Evolutionary conservation across 768 basidiomycete genomes (phyloP).

Genomic region (Serendipita sp.): DNA sequence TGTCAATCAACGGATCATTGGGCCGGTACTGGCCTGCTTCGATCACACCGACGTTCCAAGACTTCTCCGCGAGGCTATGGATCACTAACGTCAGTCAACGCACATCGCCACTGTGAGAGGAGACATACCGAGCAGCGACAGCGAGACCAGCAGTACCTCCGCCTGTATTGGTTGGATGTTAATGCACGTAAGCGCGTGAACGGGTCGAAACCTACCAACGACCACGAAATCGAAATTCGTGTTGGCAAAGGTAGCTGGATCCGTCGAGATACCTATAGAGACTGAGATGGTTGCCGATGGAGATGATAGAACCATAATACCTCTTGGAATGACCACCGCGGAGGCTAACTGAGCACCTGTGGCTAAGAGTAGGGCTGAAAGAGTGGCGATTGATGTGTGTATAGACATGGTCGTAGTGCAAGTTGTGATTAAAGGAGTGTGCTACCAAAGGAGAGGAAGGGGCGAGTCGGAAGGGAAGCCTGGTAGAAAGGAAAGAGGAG

Average conservation of each 20-base stretch:
- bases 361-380: background rate
- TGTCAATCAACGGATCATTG: slow-evolving; percentile 6
- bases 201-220: background rate
- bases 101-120: slow-evolving; percentile 9
- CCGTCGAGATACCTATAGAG: background rate
- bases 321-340: background rate
- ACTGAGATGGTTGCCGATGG: background rate
- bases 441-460: background rate
- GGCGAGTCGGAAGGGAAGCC: background rate
- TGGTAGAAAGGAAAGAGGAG: background rate
- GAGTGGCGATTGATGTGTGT: background rate
- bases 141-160: slow-evolving; percentile 20
- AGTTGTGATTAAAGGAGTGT: background rate
- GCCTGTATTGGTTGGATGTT: slow-evolving; percentile 2
- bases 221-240: slow-evolving; percentile 15
- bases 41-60: slow-evolving; percentile 15
- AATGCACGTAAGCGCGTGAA: background rate
- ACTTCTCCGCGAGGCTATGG: background rate
- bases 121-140: slow-evolving; percentile 19
- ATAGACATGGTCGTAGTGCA: background rate
- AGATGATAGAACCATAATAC: background rate
- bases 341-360: background rate
- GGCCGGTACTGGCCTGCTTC: slow-evolving; percentile 18
- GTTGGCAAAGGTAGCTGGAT: slow-evolving; percentile 8
- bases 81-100: background rate